Conservation (phyloP, 225 moss, liverwort and hornwort genomes). For the Pleurozium schreberi region DNA sequence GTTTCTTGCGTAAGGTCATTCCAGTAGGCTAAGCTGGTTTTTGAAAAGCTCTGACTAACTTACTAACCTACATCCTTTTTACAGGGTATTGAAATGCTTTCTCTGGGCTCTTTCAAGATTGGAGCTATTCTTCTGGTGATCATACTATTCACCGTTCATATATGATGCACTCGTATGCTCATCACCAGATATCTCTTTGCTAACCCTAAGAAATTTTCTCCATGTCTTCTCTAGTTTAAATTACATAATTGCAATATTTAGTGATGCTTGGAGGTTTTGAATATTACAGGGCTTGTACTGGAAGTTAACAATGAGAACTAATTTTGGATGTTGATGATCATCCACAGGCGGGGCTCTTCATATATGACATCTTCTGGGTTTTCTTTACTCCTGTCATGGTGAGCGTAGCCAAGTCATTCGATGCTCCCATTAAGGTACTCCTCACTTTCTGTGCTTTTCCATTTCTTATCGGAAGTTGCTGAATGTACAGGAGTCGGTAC, state of each 20-base stretch:
- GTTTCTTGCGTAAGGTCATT: background rate
- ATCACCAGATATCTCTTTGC: background rate
- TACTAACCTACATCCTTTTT: background rate
- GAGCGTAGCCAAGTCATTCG: constrained; percentile 99
- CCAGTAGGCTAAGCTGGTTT: background rate
- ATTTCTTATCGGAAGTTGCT: background rate
- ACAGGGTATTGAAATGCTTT: constrained; percentile 99
- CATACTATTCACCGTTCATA: background rate
- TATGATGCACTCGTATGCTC: background rate
- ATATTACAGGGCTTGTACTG: background rate
- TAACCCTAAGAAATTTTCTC: background rate
- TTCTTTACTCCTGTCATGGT: constrained; percentile 99
- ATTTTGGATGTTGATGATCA: background rate
- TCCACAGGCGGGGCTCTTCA: constrained; percentile 84
- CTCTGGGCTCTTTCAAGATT: constrained; percentile 97
- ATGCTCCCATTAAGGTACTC: constrained; percentile 96
- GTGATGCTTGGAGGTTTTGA: background rate
- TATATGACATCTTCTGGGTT: constrained; percentile 99
- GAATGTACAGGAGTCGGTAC: background rate
- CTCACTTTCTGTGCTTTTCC: background rate
- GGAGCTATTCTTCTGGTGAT: constrained; percentile 92
- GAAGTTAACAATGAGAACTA: background rate
- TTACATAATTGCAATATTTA: background rate
- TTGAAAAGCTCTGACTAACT: background rate
- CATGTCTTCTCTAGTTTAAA: background rate